Evolutionary conservation across 2,329 filamentous ascomycete species (phyloP).

Genomic region (Erysiphe pulchra): DNA sequence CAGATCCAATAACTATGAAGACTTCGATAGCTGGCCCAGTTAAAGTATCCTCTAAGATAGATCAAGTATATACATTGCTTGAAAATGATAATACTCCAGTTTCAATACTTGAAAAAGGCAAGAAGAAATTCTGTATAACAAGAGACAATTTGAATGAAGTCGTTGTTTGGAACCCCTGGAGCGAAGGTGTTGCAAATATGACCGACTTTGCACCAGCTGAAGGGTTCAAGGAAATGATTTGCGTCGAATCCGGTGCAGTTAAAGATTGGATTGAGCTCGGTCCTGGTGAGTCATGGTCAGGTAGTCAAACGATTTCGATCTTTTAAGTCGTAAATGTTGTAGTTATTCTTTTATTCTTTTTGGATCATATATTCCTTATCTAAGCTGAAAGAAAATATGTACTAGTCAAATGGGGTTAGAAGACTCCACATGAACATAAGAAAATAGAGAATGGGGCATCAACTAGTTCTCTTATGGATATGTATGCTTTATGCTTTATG

Average conservation of each 20-base stretch:
- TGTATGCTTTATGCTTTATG: too few relatives aligned
- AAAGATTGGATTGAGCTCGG: slow-evolving; percentile 64
- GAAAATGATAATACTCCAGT: slow-evolving; percentile 32
- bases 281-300: slow-evolving; percentile 42
- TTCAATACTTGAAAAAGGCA: slow-evolving; percentile 34
- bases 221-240: slow-evolving; percentile 82
- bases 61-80: slow-evolving; percentile 62
- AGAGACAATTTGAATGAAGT: slow-evolving; percentile 70
- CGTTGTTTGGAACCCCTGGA: slow-evolving; percentile 95
- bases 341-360: too few relatives aligned
- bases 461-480: too few relatives aligned
- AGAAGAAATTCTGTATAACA: slow-evolving; percentile 43
- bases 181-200: slow-evolving; percentile 57
- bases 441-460: too few relatives aligned
- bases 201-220: slow-evolving; percentile 73
- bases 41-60: slow-evolving; percentile 52
- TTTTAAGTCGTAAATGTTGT: neutral
- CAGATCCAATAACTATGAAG: slow-evolving; percentile 25
- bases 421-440: too few relatives aligned
- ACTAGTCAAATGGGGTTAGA: too few relatives aligned
- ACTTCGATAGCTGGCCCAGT: slow-evolving; percentile 34
- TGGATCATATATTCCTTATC: too few relatives aligned
- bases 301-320: slow-evolving; percentile 16
- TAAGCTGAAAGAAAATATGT: too few relatives aligned
- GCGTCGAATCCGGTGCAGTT: slow-evolving; percentile 75